phyloP scores from a whole-genome alignment of 2,329 filamentous ascomycete genomes.

The Penicillium frequentans region DNA sequence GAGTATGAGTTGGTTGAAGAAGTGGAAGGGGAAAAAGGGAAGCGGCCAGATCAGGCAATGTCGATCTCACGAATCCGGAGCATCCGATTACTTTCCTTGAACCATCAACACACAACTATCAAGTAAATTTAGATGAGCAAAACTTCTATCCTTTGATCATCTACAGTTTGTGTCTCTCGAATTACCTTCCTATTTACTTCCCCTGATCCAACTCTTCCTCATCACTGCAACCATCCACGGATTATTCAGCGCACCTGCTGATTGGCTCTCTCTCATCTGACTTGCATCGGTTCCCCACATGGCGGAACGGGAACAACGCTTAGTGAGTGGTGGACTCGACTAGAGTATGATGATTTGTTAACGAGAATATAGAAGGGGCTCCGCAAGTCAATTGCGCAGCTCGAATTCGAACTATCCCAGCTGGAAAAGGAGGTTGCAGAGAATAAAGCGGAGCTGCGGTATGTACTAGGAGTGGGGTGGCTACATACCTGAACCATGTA shows the following conservation, averaged over 20 bases:
- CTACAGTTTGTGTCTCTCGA: neutral
- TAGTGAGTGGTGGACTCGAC: neutral
- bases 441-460: slow-evolving; percentile 37
- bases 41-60: slow-evolving; percentile 8
- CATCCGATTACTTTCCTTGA: slow-evolving; percentile 16
- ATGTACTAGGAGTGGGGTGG: slow-evolving; percentile 9
- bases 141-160: neutral
- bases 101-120: neutral
- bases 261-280: slow-evolving; percentile 10
- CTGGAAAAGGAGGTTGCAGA: slow-evolving; percentile 37
- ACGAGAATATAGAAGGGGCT: slow-evolving; percentile 20
- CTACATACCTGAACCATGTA: neutral
- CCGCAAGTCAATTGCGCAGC: slow-evolving; percentile 29
- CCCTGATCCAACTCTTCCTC: neutral
- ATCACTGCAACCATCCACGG: neutral
- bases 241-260: slow-evolving; percentile 20
- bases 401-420: slow-evolving; percentile 49
- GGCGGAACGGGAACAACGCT: slow-evolving; percentile 1
- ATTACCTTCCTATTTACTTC: neutral
- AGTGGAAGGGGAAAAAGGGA: slow-evolving; percentile 7
- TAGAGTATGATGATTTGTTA: neutral
- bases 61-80: slow-evolving; percentile 20
- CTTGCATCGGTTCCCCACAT: neutral
- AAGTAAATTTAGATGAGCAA: neutral
- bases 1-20: slow-evolving; percentile 5